Evolutionary conservation across 768 basidiomycete species (phyloP).

Genomic region (Suillus hirtellus): DNA sequence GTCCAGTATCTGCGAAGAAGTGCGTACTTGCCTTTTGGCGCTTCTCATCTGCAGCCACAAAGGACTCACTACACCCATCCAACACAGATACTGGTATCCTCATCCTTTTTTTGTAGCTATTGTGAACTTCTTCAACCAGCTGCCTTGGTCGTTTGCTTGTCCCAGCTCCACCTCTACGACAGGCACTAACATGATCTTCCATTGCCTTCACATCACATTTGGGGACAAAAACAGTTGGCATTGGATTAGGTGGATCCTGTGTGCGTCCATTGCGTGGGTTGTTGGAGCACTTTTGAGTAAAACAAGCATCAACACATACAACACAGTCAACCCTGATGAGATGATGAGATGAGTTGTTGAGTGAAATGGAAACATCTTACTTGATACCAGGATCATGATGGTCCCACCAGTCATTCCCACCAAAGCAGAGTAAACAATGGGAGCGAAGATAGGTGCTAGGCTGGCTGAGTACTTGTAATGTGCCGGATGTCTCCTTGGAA

Average conservation of each 20-base stretch:
- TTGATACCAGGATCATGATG: not conserved
- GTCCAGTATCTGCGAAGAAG: conserved; percentile 21
- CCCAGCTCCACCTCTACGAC: not conserved
- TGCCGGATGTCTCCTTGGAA: no score
- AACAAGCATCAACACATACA: conserved; percentile 35
- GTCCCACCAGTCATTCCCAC: not conserved
- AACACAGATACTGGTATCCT: conserved; percentile 12
- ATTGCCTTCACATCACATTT: conserved; percentile 1
- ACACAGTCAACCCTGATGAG: not conserved
- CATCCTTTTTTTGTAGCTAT: conserved; percentile 24
- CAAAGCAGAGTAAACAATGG: no score
- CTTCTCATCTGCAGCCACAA: conserved; percentile 21
- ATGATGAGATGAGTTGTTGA: not conserved
- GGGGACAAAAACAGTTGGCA: not conserved
- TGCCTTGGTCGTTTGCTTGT: not conserved
- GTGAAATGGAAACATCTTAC: not conserved
- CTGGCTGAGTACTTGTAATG: no score
- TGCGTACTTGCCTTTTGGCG: conserved; percentile 20
- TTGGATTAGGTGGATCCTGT: conserved; percentile 8
- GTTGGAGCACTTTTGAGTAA: conserved; percentile 30
- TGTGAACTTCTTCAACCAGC: conserved; percentile 4
- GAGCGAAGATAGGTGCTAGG: no score
- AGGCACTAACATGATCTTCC: conserved; percentile 5
- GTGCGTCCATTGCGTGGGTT: not conserved
- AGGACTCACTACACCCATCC: conserved; percentile 35